phyloP scores from a whole-genome alignment of 495 filamentous ascomycete species.

The Aspergillus ostianus region DNA sequence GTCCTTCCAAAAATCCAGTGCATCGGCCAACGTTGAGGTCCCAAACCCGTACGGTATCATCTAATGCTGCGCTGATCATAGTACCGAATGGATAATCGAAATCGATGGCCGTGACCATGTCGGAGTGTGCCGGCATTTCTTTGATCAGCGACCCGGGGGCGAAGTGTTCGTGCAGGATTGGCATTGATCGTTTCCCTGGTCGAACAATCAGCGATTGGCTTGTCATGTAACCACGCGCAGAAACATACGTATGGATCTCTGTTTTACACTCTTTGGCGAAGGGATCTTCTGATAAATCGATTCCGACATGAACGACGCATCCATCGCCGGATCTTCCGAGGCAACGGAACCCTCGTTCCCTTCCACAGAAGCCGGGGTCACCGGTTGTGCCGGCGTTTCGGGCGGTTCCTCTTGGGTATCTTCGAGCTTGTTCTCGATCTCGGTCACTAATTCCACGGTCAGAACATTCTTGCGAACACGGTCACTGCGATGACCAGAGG shows the following conservation, averaged over 20 bases:
- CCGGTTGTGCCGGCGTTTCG: conserved; percentile 43
- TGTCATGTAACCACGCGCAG: not conserved
- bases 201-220: not conserved
- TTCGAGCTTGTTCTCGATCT: conserved; percentile 82
- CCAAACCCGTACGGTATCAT: conserved; percentile 97
- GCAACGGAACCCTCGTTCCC: conserved; percentile 50
- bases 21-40: conserved; percentile 91
- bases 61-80: conserved; percentile 89
- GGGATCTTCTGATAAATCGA: conserved; percentile 94
- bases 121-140: conserved; percentile 82
- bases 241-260: conserved; percentile 55
- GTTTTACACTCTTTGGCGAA: conserved; percentile 60
- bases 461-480: not conserved
- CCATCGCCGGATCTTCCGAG: conserved; percentile 56
- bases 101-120: conserved; percentile 86
- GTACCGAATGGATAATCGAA: conserved; percentile 96
- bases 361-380: conserved; percentile 52
- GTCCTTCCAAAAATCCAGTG: conserved; percentile 85
- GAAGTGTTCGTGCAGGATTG: conserved; percentile 93
- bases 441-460: conserved; percentile 55
- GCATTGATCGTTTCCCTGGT: conserved; percentile 75
- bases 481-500: not conserved
- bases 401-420: conserved; percentile 75
- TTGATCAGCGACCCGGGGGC: conserved; percentile 86
- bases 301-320: conserved; percentile 89